phyloP scores from a whole-genome alignment of 306 rosid genomes.

The Gastrolobium villosum region DNA sequence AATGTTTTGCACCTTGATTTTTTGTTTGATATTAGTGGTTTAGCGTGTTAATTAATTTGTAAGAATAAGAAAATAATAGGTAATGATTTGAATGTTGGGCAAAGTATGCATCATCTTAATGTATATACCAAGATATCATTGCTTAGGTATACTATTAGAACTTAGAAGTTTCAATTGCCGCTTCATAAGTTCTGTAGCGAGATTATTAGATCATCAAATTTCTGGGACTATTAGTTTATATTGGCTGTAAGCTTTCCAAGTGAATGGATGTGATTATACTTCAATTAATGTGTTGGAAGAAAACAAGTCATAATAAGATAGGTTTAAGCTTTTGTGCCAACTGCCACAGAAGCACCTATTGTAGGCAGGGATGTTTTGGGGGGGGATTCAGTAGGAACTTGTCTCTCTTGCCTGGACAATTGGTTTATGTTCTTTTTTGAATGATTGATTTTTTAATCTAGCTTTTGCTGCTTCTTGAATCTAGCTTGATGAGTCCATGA shows the following conservation, averaged over 20 bases:
- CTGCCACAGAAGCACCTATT: constrained; percentile 26
- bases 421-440: constrained; percentile 20
- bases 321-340: constrained; percentile 15
- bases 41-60: constrained; percentile 20
- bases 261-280: constrained; percentile 16
- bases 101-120: not conserved
- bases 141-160: constrained; percentile 18
- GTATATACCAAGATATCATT: not conserved
- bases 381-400: constrained; percentile 21
- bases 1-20: constrained; percentile 3
- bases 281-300: not conserved
- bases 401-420: constrained; percentile 7
- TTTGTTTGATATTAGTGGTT: constrained; percentile 15
- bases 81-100: constrained; percentile 16
- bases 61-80: constrained; percentile 9
- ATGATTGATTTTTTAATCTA: constrained; percentile 23
- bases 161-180: constrained; percentile 20
- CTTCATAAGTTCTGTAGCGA: constrained; percentile 3
- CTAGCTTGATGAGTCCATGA: constrained; percentile 4
- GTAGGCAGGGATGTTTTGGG: not conserved
- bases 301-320: constrained; percentile 8
- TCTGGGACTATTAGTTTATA: constrained; percentile 22
- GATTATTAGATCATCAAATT: constrained; percentile 14
- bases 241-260: not conserved
- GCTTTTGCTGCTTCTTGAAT: constrained; percentile 16